Conservation (phyloP, 495 filamentous ascomycete species). For the Aspergillus hancockii region DNA sequence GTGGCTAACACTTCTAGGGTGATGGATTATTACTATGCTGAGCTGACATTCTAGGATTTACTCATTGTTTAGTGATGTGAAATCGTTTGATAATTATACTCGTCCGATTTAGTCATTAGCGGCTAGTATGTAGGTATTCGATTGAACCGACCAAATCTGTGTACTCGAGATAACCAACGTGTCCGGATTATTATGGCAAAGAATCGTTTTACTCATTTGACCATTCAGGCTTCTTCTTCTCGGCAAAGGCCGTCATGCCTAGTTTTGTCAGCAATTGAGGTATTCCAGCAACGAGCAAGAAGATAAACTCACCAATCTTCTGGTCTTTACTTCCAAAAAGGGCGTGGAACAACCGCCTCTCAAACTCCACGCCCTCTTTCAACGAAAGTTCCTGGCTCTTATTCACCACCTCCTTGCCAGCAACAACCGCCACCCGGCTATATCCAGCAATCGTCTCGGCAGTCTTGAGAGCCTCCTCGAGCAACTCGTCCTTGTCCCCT, state of each 20-base stretch:
- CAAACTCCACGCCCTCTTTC: slow-evolving; percentile 89
- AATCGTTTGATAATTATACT: not conserved
- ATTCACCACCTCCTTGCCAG: slow-evolving; percentile 97
- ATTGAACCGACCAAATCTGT: not conserved
- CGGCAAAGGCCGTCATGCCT: slow-evolving; percentile 91
- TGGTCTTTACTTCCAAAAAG: slow-evolving; percentile 94
- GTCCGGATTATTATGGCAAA: not conserved
- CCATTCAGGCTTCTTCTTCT: slow-evolving; percentile 95
- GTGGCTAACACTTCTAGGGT: not conserved
- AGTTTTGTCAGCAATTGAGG: slow-evolving; percentile 19
- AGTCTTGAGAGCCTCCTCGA: slow-evolving; percentile 75
- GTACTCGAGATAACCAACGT: not conserved
- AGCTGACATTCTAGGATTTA: not conserved
- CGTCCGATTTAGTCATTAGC: not conserved
- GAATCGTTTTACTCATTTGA: slow-evolving; percentile 62
- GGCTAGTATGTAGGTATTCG: not conserved
- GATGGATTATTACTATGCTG: not conserved
- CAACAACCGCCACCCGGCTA: slow-evolving; percentile 76
- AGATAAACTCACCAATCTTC: slow-evolving; percentile 71
- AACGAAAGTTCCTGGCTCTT: slow-evolving; percentile 89
- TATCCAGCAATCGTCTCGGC: slow-evolving; percentile 87
- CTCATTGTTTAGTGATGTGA: not conserved
- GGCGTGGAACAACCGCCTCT: slow-evolving; percentile 87
- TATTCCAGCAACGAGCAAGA: not conserved
- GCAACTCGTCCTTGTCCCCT: slow-evolving; percentile 71